Conservation (phyloP, 208 protist species). For the Tritrichomonas foetus region DNA sequence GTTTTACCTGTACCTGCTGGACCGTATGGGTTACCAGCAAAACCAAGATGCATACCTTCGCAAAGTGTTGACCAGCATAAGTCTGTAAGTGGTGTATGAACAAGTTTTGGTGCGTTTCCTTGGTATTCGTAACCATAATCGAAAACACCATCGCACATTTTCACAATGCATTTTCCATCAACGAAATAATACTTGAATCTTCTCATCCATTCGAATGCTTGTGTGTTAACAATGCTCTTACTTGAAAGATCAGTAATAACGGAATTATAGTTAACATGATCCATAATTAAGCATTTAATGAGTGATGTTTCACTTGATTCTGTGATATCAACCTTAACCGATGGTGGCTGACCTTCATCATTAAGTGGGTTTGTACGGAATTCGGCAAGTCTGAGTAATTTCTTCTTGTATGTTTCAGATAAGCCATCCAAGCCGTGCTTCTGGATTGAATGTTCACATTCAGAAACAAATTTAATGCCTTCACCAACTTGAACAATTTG, state of each 20-base stretch:
- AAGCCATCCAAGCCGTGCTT: not conserved
- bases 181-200: slow-evolving; percentile 84
- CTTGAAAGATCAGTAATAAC: not conserved
- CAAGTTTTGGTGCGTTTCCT: slow-evolving; percentile 90
- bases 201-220: slow-evolving; percentile 84
- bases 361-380: not conserved
- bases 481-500: slow-evolving; percentile 39
- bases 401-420: not conserved
- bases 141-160: slow-evolving; percentile 85
- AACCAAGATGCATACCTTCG: slow-evolving; percentile 91
- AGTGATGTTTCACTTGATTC: not conserved
- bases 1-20: slow-evolving; percentile 96
- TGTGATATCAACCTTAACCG: not conserved
- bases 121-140: slow-evolving; percentile 96
- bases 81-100: slow-evolving; percentile 94
- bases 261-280: not conserved
- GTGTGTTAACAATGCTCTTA: not conserved
- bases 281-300: slow-evolving; percentile 21
- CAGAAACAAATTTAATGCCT: not conserved
- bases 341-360: not conserved
- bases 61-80: slow-evolving; percentile 93
- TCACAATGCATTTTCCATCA: slow-evolving; percentile 69
- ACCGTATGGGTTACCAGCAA: slow-evolving; percentile 94
- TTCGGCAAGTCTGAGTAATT: not conserved
- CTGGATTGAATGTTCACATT: not conserved